Evolutionary conservation across 176 grass and related monocot species (phyloP).

Genomic region (barley (Hordeum vulgare)): DNA sequence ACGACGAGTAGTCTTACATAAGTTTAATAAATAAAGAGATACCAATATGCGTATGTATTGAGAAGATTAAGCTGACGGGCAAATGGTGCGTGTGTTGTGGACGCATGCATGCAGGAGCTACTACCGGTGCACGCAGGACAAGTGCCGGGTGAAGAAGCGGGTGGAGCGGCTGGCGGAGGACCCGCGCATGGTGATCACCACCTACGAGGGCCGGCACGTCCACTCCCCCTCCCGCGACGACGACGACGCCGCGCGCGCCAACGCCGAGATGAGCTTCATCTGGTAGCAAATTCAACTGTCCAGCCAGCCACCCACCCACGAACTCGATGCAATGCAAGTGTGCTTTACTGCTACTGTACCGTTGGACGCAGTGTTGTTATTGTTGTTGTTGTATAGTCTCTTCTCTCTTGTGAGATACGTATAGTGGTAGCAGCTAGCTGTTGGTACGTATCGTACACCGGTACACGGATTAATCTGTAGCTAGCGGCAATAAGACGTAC

Average conservation of each 20-base stretch:
- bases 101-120: conserved; percentile 65
- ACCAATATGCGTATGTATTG: no score
- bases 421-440: background rate
- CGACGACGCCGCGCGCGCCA: conserved; percentile 38
- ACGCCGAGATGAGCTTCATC: conserved; percentile 66
- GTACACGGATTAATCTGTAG: background rate
- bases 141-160: conserved; percentile 80
- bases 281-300: conserved; percentile 27
- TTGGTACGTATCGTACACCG: background rate
- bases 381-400: background rate
- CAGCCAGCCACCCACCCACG: no score
- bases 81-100: background rate
- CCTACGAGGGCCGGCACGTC: conserved; percentile 84
- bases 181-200: conserved; percentile 87
- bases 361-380: background rate
- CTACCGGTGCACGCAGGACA: conserved; percentile 82
- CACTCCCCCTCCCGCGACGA: conserved; percentile 77
- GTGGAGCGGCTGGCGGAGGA: conserved; percentile 81
- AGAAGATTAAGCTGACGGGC: no score
- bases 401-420: background rate
- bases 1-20: no score
- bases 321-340: background rate
- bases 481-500: background rate
- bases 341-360: background rate
- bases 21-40: no score